Percentiles rank a stretch among this genome's conserved stretches.
Conservation (phyloP, 768 basidiomycete genomes). For the Kwoniella pini region DNA sequence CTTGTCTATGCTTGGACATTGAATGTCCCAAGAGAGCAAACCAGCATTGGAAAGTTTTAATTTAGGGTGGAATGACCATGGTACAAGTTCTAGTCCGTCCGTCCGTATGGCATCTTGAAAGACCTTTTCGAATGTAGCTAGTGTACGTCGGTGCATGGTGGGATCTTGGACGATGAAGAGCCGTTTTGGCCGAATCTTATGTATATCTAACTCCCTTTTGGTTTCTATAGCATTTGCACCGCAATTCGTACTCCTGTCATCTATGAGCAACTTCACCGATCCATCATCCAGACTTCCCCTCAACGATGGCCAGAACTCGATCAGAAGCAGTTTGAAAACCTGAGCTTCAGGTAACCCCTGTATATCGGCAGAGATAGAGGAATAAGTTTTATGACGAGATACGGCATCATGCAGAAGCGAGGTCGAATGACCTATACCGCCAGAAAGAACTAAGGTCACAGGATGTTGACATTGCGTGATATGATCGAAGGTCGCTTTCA, state of each 20-base stretch:
- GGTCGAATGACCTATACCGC: slow-evolving; percentile 25
- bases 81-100: neutral
- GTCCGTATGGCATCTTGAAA: neutral
- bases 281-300: neutral
- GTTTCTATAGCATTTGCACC: slow-evolving; percentile 17
- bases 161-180: slow-evolving; percentile 25
- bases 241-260: slow-evolving; percentile 24
- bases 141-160: slow-evolving; percentile 21
- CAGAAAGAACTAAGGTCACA: slow-evolving; percentile 10
- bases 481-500: slow-evolving; percentile 8
- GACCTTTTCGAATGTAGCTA: slow-evolving; percentile 16
- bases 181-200: slow-evolving; percentile 1
- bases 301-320: slow-evolving; percentile 12
- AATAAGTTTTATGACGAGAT: slow-evolving; percentile 11
- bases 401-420: slow-evolving; percentile 15
- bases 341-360: slow-evolving; percentile 8
- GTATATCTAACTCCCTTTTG: neutral
- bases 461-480: neutral
- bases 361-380: neutral
- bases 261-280: slow-evolving; percentile 7
- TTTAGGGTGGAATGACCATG: slow-evolving; percentile 3
- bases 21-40: neutral
- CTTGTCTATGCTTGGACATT: neutral
- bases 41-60: neutral
- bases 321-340: slow-evolving; percentile 4